Evolutionary conservation across 2,329 filamentous ascomycete species (phyloP).

Genomic region (Arthrobotrys entomopaga): DNA sequence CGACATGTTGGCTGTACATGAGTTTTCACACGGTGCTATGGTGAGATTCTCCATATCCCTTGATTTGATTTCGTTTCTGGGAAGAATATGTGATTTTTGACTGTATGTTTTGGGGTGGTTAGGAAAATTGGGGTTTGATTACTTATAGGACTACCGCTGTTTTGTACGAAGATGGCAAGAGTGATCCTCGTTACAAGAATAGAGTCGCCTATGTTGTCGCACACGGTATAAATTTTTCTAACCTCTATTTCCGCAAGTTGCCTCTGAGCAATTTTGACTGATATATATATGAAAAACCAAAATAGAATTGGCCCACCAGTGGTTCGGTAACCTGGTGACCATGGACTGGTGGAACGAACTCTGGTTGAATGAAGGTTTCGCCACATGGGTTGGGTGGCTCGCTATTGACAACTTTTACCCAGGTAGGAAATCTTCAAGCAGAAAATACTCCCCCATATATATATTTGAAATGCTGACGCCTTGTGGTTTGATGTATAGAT

Average conservation of each 20-base stretch:
- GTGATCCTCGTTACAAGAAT: slow-evolving; percentile 90
- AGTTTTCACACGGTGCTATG: slow-evolving; percentile 70
- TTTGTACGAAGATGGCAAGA: slow-evolving; percentile 92
- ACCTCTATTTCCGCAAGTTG: slow-evolving; percentile 4
- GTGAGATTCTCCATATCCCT: slow-evolving; percentile 1
- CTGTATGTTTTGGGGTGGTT: slow-evolving; percentile 69
- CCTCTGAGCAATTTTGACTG: slow-evolving; percentile 24
- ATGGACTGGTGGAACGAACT: slow-evolving; percentile 98
- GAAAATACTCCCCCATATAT: too few species aligned
- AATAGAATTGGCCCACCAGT: slow-evolving; percentile 87
- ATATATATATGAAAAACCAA: slow-evolving; percentile 52
- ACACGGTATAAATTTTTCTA: slow-evolving; percentile 68
- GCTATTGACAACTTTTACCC: slow-evolving; percentile 91
- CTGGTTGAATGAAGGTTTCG: slow-evolving; percentile 96
- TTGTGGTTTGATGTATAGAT: slow-evolving; percentile 65
- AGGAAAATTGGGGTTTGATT: slow-evolving; percentile 92
- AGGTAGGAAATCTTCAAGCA: slow-evolving; percentile 62
- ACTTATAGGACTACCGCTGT: slow-evolving; percentile 96
- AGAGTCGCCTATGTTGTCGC: slow-evolving; percentile 95
- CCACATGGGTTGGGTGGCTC: slow-evolving; percentile 97
- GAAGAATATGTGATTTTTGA: slow-evolving; percentile 70
- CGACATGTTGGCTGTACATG: slow-evolving; percentile 88
- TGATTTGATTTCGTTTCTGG: neutral
- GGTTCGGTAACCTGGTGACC: slow-evolving; percentile 94
- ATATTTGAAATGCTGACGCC: neutral